Base-by-base conservation (phyloP, 768 basidiomycete genomes). In the Termitomyces bulborhizus region DNA sequence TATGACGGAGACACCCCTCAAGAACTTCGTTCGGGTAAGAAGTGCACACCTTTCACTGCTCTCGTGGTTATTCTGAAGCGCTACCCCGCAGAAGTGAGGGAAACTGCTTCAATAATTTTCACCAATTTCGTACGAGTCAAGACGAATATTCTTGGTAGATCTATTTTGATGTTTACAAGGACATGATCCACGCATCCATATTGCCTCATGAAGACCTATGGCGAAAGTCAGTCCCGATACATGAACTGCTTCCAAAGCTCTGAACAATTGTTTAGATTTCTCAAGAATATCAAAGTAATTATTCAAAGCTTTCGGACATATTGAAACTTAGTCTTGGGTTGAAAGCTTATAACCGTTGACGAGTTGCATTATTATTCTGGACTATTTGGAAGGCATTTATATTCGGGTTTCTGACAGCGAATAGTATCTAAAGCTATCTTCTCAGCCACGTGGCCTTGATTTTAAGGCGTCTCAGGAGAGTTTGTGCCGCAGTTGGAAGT, bases 1-100 rank as follows among this genome's bases (percentile, higher is more conserved):
- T 96, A 92, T 63, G 93, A 96, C 59, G 93, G 93, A 0, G 93
- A 96, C 63, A 95, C 93, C 0, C 83, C 87, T 0, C 78, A 81
- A 66, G 87, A 90, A 34, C 65, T 68, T 27, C 78, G 93, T 50
- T 69, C 76, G 59, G 76, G 90, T 88, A 55, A 46, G 70, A 60
- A 15, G 36, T 49, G 0, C 8, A 21, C 29, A 32, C 4, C 3
- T 12, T 27, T 9, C n/a, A 15, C 18, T n/a, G 11, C 12, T 32
- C 34, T 24, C 15, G 43, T 7, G 26, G 11, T 58, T 41, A 29
- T 34, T 4, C 34, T 39, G 21, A 18, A n/a, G n/a, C n/a, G n/a
- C 26, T 7, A 11, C 5, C 16, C 47, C 47, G 36, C 37, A 88
- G 87, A 68, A 16, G 85, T 94, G 54, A 81, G 93, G 44, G 83